A percentile compares a stretch with the other conserved stretches of the same genome.
Conservation (phyloP, 176 grass and related monocot genomes). For the Rhynchospora pubera region DNA sequence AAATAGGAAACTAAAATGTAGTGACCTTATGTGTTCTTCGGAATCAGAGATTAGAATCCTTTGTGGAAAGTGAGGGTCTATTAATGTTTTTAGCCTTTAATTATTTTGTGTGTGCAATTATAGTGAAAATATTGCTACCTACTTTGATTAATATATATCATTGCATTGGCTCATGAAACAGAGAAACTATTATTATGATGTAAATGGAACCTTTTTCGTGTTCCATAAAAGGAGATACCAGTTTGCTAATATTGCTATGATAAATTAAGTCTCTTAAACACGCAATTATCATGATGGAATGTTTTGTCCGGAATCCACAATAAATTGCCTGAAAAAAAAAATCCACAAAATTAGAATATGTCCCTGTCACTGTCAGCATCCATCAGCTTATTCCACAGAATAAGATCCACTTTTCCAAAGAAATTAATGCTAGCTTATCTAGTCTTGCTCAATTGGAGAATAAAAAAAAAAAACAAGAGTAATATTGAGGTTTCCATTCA, state of each 20-base stretch:
- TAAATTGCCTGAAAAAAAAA: conserved; percentile 5
- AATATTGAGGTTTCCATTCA: conserved; percentile 12
- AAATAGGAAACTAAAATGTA: not conserved
- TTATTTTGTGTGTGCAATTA: not conserved
- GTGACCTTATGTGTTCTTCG: not conserved
- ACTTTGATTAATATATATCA: not conserved
- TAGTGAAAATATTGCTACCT: not conserved
- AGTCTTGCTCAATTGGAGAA: not conserved
- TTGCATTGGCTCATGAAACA: not conserved
- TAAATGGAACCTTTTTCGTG: not conserved
- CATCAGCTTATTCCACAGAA: conserved; percentile 11
- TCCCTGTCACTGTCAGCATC: not conserved
- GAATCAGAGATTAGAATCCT: not conserved
- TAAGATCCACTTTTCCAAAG: not conserved
- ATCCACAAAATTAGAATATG: not conserved
- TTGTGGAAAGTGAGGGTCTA: not conserved
- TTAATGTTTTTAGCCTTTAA: not conserved
- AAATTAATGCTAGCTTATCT: conserved; percentile 1
- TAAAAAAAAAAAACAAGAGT: not conserved
- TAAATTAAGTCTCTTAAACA: not conserved
- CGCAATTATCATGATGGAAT: not conserved
- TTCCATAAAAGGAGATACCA: not conserved
- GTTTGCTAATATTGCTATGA: not conserved
- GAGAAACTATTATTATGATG: not conserved
- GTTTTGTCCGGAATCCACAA: not conserved